Conservation (phyloP, 768 basidiomycete species). For the Suillus subaureus region DNA sequence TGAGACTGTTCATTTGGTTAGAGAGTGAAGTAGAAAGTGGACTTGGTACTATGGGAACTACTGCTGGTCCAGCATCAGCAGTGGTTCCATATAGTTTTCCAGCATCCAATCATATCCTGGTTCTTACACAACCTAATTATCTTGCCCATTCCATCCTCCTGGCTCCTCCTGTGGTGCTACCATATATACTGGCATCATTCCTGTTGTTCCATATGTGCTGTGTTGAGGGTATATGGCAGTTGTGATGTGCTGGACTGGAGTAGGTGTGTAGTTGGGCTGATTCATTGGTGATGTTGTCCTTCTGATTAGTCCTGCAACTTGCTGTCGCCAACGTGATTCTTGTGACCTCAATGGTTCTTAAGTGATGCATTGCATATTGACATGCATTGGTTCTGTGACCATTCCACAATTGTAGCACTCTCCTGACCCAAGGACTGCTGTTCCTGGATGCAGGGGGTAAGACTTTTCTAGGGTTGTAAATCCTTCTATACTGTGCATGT, state of each 20-base stretch:
- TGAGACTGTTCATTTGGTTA: too few species aligned
- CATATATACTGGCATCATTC: not conserved
- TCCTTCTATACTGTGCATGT: too few species aligned
- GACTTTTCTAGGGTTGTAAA: too few species aligned
- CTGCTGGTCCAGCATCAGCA: not conserved
- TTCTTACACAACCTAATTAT: not conserved
- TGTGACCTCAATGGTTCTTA: not conserved
- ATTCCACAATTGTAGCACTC: too few species aligned
- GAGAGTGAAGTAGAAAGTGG: not conserved
- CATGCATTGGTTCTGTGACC: too few species aligned
- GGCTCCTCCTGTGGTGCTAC: not conserved
- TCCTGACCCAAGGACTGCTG: too few species aligned
- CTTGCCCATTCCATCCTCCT: not conserved
- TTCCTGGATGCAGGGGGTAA: too few species aligned
- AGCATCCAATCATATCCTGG: not conserved
- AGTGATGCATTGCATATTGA: too few species aligned
- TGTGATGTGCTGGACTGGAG: not conserved
- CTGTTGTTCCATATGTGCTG: not conserved
- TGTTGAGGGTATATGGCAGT: not conserved
- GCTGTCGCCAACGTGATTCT: not conserved
- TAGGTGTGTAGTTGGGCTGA: fast-evolving
- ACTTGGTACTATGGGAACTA: not conserved
- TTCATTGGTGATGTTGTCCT: not conserved
- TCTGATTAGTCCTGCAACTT: not conserved
- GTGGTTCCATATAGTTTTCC: not conserved